Evolutionary conservation across 2,329 filamentous ascomycete genomes (phyloP).

Genomic region (Monilinia fructigena): DNA sequence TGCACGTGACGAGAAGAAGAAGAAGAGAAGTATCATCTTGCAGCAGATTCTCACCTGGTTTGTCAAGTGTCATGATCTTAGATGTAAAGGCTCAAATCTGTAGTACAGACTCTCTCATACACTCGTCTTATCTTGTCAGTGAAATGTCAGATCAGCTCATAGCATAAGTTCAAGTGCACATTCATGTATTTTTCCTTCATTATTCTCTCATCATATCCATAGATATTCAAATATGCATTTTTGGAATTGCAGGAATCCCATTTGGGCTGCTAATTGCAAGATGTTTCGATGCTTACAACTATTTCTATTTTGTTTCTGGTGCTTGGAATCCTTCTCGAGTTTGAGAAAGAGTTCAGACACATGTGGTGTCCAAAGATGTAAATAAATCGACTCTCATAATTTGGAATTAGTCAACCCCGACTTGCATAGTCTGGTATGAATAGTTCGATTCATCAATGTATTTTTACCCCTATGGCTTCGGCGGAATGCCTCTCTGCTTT

Average conservation of each 20-base stretch:
- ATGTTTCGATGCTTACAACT: background rate
- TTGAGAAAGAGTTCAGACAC: background rate
- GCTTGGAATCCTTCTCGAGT: too few relatives aligned
- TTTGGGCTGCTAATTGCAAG: background rate
- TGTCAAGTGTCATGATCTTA: background rate
- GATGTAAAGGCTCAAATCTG: background rate
- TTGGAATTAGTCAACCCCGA: background rate
- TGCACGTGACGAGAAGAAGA: background rate
- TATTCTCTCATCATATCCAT: background rate
- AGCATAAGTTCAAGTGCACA: background rate
- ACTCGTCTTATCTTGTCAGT: background rate
- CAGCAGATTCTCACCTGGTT: background rate
- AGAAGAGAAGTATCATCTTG: background rate
- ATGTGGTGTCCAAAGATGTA: background rate
- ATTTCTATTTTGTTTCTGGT: background rate
- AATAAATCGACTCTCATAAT: background rate
- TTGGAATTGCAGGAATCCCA: background rate
- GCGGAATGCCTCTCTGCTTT: background rate
- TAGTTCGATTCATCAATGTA: background rate
- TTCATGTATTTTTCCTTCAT: background rate
- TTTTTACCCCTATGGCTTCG: background rate
- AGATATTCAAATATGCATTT: background rate
- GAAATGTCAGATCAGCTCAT: background rate
- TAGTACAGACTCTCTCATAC: background rate
- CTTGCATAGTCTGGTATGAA: background rate